phyloP scores from a whole-genome alignment of 371 early-diverging fungal species.

The Apophysomyces variabilis region DNA sequence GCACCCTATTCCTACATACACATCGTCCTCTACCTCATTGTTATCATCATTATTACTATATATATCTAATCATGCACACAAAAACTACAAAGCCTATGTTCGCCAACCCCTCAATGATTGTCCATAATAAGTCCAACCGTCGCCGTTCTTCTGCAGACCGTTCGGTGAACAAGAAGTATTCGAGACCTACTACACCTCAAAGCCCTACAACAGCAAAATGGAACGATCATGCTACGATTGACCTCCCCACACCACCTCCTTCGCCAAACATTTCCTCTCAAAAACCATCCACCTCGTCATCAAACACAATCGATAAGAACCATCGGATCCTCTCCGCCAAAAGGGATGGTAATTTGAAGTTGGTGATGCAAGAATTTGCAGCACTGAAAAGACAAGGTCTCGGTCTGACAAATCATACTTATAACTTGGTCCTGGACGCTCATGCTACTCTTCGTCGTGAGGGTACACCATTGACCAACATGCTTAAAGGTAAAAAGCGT shows the following conservation, averaged over 20 bases:
- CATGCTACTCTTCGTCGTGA: conserved; percentile 40
- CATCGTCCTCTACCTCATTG: not conserved
- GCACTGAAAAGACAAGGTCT: conserved; percentile 41
- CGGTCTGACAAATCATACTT: conserved; percentile 38
- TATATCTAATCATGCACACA: not conserved
- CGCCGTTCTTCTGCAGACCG: conserved; percentile 11
- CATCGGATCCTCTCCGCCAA: conserved; percentile 36
- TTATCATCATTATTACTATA: too few relatives aligned
- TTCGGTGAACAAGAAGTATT: not conserved
- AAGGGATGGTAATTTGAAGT: conserved; percentile 38
- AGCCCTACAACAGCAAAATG: conserved; percentile 1
- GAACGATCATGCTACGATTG: conserved; percentile 20
- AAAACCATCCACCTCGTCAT: conserved; percentile 1
- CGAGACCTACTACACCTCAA: not conserved
- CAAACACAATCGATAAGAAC: conserved; percentile 32
- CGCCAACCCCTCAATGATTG: not conserved
- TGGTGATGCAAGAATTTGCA: conserved; percentile 36
- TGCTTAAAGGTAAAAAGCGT: conserved; percentile 36
- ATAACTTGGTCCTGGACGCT: conserved; percentile 49
- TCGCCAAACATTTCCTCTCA: conserved; percentile 31
- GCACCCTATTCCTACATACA: not conserved
- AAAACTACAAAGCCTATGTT: conserved; percentile 5
- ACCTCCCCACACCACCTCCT: conserved; percentile 31
- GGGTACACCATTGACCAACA: conserved; percentile 37
- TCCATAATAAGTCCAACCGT: not conserved